Conservation (phyloP, 163 green algal species). For the Chlamydomonas reinhardtii region DNA sequence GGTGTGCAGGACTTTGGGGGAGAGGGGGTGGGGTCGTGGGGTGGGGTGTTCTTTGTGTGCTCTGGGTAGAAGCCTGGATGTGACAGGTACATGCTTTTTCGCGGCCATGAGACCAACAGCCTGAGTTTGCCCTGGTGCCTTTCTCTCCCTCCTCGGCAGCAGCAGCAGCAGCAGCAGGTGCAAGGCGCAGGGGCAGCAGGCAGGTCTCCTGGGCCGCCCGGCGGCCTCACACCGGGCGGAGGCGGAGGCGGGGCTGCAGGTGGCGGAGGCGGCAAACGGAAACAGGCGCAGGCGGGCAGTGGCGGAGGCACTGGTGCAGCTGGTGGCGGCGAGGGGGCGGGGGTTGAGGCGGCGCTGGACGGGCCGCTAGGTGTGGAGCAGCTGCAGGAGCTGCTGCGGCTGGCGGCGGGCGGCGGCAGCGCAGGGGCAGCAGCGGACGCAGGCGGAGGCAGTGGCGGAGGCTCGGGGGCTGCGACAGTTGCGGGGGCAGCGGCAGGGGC, state of each 20-base stretch:
- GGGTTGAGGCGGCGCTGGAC: not conserved
- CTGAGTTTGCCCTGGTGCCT: too few relatives aligned
- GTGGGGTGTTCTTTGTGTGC: too few relatives aligned
- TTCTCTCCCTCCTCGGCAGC: too few relatives aligned
- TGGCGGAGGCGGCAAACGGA: not conserved
- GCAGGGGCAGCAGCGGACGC: not conserved
- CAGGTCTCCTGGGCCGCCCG: too few relatives aligned
- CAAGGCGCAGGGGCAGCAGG: too few relatives aligned
- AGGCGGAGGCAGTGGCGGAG: not conserved
- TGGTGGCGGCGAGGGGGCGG: not conserved
- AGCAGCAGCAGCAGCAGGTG: too few relatives aligned
- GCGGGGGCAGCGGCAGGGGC: not conserved
- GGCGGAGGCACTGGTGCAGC: not conserved
- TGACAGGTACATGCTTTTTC: too few relatives aligned
- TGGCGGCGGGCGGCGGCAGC: not conserved
- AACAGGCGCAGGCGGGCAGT: not conserved
- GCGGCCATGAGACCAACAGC: too few relatives aligned
- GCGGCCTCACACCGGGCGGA: too few relatives aligned
- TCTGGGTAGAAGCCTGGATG: too few relatives aligned
- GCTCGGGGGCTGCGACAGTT: not conserved
- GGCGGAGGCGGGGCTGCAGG: not conserved
- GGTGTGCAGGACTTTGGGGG: too few relatives aligned
- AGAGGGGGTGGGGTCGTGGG: too few relatives aligned
- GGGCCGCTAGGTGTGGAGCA: not conserved
- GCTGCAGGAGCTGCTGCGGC: conserved; percentile 5